These are phyloP conservation scores for Achaetomiella virescens DNA, from an alignment of 495 filamentous ascomycete genomes.

Conservation along the genomic window DNA sequence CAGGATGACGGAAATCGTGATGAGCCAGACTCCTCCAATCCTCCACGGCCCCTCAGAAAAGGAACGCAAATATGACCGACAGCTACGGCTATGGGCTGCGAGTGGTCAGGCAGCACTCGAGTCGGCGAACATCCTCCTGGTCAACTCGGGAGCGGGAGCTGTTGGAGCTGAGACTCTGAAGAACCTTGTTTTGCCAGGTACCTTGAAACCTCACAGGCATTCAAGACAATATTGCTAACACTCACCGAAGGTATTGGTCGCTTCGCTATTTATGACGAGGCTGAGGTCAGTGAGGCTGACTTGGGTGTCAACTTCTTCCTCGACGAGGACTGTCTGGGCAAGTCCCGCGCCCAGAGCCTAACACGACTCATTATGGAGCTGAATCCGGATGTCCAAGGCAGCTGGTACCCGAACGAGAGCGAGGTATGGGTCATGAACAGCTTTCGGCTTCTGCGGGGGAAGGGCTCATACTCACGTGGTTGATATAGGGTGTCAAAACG, in stretches of 20 bases:
- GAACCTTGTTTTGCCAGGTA: conserved; percentile 86
- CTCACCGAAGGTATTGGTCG: conserved; percentile 64
- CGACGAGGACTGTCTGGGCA: conserved; percentile 69
- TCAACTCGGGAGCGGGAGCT: conserved; percentile 77
- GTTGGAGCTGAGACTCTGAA: conserved; percentile 91
- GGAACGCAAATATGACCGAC: conserved; percentile 92
- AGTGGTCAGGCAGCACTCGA: conserved; percentile 87
- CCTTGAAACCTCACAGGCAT: background rate
- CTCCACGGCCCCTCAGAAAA: conserved; percentile 68
- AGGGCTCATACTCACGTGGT: conserved; percentile 13
- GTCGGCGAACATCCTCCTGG: conserved; percentile 75
- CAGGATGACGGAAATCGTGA: conserved; percentile 44
- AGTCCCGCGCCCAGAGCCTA: conserved; percentile 70
- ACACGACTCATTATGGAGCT: conserved; percentile 75
- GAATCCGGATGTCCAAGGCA: conserved; percentile 89
- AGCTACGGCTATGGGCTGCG: conserved; percentile 92
- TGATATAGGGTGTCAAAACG: conserved; percentile 14
- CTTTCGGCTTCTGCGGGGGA: background rate
- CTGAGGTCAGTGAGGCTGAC: conserved; percentile 70
- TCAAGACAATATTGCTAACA: background rate
- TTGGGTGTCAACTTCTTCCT: conserved; percentile 96
- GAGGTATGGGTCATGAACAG: background rate
- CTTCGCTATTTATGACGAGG: conserved; percentile 88
- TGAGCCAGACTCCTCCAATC: conserved; percentile 45
- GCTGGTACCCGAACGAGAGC: conserved; percentile 47